Conservation (phyloP, 2,329 filamentous ascomycete genomes). For the Pseudocercospora crystallina region DNA sequence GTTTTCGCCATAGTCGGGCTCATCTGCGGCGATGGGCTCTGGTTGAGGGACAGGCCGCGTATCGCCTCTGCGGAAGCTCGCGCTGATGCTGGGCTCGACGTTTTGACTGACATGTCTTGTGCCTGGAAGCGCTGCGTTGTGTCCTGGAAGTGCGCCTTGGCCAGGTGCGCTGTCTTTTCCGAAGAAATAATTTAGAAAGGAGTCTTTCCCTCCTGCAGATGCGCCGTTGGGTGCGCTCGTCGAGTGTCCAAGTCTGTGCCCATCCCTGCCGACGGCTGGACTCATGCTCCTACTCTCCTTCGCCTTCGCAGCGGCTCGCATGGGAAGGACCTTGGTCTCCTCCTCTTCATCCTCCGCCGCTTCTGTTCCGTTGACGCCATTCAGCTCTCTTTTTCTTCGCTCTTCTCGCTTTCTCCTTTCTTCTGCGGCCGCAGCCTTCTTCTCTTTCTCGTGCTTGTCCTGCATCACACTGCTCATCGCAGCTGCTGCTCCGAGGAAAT, state of each 20-base stretch:
- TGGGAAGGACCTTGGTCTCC: conserved; percentile 50
- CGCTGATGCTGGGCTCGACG: conserved; percentile 76
- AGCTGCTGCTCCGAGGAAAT: conserved; percentile 93
- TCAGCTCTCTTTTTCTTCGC: conserved; percentile 78
- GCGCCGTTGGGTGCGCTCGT: conserved; percentile 33
- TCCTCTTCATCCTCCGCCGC: conserved; percentile 62
- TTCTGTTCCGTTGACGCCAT: conserved; percentile 70
- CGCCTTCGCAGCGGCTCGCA: conserved; percentile 46
- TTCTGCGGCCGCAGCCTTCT: conserved; percentile 74
- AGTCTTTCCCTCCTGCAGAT: conserved; percentile 70
- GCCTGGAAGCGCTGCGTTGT: conserved; percentile 42
- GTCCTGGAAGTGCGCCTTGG: conserved; percentile 34
- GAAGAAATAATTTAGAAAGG: conserved; percentile 98
- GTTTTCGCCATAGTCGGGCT: conserved; percentile 42
- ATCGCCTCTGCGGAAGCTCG: conserved; percentile 74
- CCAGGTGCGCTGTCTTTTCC: conserved; percentile 76
- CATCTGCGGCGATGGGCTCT: conserved; percentile 51
- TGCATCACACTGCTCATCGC: conserved; percentile 97
- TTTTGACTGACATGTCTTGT: conserved; percentile 74
- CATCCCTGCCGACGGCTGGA: conserved; percentile 64
- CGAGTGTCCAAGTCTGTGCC: conserved; percentile 32
- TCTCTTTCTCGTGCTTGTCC: conserved; percentile 91
- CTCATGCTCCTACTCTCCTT: conserved; percentile 77
- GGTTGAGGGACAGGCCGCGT: conserved; percentile 45
- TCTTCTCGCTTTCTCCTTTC: conserved; percentile 84